Percentiles rank a stretch among this genome's conserved stretches.
Conservation (phyloP, 306 rosid species). For the Quercus rubra region DNA sequence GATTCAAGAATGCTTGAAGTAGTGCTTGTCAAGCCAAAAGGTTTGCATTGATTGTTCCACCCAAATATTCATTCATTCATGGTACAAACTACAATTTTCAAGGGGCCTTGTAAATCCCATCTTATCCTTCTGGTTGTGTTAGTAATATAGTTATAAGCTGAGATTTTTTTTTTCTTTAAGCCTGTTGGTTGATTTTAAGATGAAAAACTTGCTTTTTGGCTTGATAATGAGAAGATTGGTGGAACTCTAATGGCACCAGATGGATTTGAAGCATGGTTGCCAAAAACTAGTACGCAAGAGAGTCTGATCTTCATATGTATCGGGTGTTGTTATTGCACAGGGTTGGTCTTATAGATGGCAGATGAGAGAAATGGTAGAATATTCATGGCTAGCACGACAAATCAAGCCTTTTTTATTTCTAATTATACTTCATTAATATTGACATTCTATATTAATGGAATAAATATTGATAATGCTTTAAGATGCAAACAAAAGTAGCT, state of each 20-base stretch:
- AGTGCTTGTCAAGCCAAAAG: no score
- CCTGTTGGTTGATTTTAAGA: background rate
- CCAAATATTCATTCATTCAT: background rate
- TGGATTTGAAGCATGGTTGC: constrained; percentile 7
- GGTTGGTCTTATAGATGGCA: constrained; percentile 50
- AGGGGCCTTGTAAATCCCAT: background rate
- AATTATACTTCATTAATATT: no score
- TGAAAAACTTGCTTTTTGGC: background rate
- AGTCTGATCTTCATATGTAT: constrained; percentile 55
- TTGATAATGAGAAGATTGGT: constrained; percentile 34
- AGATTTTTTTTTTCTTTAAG: background rate
- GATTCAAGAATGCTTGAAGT: background rate
- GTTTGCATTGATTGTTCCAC: background rate
- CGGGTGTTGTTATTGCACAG: constrained; percentile 41
- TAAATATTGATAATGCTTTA: no score
- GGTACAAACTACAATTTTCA: background rate
- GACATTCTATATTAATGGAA: no score
- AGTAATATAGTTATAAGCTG: no score
- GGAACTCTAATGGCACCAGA: constrained; percentile 52
- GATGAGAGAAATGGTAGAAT: constrained; percentile 66
- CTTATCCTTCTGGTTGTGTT: background rate
- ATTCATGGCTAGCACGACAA: constrained; percentile 34
- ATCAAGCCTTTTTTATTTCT: background rate
- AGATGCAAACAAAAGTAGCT: no score
- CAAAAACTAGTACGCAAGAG: constrained; percentile 33